A percentile compares a stretch with the other conserved stretches of the same genome.
Conservation (phyloP, 164 flowering plant genomes). For the Brasenia schreberi region DNA sequence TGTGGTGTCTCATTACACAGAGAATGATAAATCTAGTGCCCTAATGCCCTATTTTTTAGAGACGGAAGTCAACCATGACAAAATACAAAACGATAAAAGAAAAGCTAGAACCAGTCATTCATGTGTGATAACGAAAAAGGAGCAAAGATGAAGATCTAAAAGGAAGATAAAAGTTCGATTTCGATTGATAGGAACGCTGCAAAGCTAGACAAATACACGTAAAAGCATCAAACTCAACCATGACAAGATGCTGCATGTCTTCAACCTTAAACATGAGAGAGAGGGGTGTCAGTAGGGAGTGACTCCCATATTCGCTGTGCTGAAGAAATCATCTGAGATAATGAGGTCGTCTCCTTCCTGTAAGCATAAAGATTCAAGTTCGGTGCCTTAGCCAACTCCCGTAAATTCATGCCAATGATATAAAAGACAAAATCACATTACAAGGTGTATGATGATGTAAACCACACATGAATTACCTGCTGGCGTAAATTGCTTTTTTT, state of each 20-base stretch:
- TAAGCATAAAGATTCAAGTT: constrained; percentile 1
- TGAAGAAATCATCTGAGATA: constrained; percentile 62
- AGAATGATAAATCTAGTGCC: background rate
- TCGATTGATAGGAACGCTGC: background rate
- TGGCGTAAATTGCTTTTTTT: constrained; percentile 33
- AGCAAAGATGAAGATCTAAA: background rate
- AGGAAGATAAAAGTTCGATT: background rate
- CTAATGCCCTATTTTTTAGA: background rate
- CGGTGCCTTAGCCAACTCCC: background rate
- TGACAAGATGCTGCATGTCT: background rate
- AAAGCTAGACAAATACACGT: background rate
- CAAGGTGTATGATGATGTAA: background rate
- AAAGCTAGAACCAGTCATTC: background rate
- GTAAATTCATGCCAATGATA: background rate
- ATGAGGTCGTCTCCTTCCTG: constrained; percentile 70
- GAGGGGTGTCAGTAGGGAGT: constrained; percentile 41
- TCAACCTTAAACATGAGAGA: background rate
- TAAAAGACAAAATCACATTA: background rate
- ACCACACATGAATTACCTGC: background rate
- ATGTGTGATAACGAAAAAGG: background rate
- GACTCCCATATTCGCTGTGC: constrained; percentile 67
- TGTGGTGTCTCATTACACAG: background rate
- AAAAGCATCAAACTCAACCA: background rate
- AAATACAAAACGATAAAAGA: no score
- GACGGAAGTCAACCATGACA: background rate